Evolutionary conservation across 441 rosid species (phyloP).

Genomic region (Gossypium davidsonii): DNA sequence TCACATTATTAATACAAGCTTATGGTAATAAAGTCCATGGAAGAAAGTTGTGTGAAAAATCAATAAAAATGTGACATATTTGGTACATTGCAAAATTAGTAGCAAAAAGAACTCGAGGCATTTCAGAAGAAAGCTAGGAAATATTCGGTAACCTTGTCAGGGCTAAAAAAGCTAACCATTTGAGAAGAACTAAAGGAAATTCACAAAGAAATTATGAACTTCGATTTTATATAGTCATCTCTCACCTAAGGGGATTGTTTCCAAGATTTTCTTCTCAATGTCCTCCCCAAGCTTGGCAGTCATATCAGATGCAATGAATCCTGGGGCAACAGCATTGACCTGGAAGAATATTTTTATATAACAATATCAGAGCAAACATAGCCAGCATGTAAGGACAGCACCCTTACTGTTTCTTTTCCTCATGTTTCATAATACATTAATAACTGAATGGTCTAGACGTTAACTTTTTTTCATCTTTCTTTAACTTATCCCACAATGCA

Average conservation of each 20-base stretch:
- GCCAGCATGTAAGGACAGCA: background rate
- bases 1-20: background rate
- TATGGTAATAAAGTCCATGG: background rate
- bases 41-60: background rate
- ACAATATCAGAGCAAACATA: slow-evolving; percentile 9
- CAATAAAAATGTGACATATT: background rate
- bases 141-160: background rate
- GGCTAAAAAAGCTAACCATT: background rate
- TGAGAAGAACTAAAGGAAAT: background rate
- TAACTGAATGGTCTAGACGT: background rate
- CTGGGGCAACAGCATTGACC: slow-evolving; percentile 91
- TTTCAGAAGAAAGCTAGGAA: background rate
- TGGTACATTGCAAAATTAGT: background rate
- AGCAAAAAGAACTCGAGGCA: background rate
- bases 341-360: slow-evolving; percentile 20
- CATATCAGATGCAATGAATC: slow-evolving; percentile 95
- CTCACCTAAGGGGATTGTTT: slow-evolving; percentile 76
- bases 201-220: background rate
- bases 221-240: slow-evolving; percentile 4
- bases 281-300: slow-evolving; percentile 87
- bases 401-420: background rate
- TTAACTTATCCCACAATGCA: background rate
- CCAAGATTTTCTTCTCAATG: slow-evolving; percentile 77
- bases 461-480: background rate
- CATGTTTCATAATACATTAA: background rate